phyloP scores from a whole-genome alignment of 208 protist species.

The Trichomonas vaginalis region DNA sequence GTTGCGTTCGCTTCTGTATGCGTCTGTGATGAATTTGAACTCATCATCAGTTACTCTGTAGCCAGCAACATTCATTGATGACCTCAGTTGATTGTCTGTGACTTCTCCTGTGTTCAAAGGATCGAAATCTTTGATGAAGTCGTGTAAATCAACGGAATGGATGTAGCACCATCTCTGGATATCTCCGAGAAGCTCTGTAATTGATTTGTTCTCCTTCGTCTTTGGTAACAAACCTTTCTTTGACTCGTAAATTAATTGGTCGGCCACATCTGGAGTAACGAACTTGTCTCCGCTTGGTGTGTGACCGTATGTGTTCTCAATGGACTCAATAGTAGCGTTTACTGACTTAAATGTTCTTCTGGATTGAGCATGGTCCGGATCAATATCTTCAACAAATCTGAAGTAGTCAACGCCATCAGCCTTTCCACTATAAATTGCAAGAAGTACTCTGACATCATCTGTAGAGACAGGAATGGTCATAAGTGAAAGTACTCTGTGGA shows the following conservation, averaged over 20 bases:
- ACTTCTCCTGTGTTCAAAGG: not conserved
- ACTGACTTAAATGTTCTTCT: not conserved
- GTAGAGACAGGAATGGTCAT: not conserved
- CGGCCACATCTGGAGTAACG: not conserved
- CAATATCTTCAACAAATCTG: not conserved
- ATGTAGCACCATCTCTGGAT: not conserved
- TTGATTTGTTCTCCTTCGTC: not conserved
- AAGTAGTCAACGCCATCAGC: not conserved
- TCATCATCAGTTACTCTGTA: not conserved
- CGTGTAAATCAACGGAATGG: not conserved
- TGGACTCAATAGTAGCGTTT: not conserved
- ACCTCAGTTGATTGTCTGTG: not conserved
- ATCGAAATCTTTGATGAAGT: conserved; percentile 8
- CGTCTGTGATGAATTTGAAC: not conserved
- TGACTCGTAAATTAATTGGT: not conserved
- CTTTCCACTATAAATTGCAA: not conserved
- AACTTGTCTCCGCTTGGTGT: not conserved
- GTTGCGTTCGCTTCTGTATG: not conserved
- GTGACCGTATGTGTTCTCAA: not conserved
- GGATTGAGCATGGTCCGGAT: not conserved
- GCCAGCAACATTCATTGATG: not conserved
- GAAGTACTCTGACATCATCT: not conserved
- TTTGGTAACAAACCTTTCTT: not conserved
- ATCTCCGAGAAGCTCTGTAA: not conserved
- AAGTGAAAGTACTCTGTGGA: not conserved